Evolutionary conservation across 352 stramenopile genomes (phyloP).

Genomic region (Chrysophaeum taylorii): DNA sequence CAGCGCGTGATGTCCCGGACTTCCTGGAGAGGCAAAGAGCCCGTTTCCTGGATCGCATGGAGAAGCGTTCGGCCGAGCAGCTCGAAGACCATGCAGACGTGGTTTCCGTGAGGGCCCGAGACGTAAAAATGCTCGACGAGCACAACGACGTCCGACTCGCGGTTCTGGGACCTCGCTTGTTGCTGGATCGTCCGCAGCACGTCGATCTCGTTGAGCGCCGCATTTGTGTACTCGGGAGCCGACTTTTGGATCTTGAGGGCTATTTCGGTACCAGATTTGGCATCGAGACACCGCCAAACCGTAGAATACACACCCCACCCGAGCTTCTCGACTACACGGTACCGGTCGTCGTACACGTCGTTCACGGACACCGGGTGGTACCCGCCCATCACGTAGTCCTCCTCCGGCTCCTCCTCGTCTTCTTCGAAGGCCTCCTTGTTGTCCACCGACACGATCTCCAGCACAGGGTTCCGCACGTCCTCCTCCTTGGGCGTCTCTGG

Average conservation of each 20-base stretch:
- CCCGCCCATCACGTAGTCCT: no score
- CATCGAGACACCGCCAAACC: constrained; percentile 1
- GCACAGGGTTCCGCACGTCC: no score
- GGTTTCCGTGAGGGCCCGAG: not conserved
- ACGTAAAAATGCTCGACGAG: not conserved
- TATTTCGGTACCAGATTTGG: not conserved
- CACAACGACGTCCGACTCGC: not conserved
- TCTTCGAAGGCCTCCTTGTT: no score
- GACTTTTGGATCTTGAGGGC: constrained; percentile 10
- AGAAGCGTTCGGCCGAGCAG: not conserved
- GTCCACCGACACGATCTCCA: no score
- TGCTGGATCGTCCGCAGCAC: not conserved
- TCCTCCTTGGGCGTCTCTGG: no score
- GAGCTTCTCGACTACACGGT: not conserved
- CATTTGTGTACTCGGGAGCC: not conserved
- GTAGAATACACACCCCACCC: constrained; percentile 12
- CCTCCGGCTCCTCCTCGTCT: no score
- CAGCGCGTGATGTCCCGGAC: no score
- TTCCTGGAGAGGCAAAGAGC: not conserved
- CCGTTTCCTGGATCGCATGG: not conserved
- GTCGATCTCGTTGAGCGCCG: not conserved
- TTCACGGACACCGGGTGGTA: no score
- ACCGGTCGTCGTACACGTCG: no score
- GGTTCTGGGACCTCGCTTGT: not conserved
- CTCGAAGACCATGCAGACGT: constrained; percentile 14